These are phyloP conservation scores for Brettanomyces naardenensis DNA, from an alignment of 805 yeast species.

Conservation along the genomic window DNA sequence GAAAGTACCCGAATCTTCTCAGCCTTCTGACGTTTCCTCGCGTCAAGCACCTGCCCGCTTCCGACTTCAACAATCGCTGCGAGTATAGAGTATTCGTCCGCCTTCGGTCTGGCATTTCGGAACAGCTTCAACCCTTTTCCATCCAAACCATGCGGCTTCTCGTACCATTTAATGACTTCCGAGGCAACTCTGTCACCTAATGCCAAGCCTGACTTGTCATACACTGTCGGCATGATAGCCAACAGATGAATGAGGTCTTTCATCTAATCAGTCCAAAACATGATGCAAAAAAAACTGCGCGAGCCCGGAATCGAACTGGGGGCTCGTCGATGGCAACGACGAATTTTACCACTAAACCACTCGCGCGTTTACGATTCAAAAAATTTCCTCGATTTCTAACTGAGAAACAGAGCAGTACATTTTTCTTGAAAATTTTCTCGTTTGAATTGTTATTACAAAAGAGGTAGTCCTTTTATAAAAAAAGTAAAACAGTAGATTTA, in stretches of 20 bases:
- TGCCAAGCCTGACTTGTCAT: conserved; percentile 3
- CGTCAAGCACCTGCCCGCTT: conserved; percentile 7
- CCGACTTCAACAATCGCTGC: conserved; percentile 3
- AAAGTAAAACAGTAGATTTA: too few relatives aligned
- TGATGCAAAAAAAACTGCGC: conserved; percentile 9
- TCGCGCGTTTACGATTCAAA: too few relatives aligned
- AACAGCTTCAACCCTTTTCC: conserved; percentile 3
- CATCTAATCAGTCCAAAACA: too few relatives aligned
- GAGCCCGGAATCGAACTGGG: conserved; percentile 23
- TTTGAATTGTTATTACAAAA: too few relatives aligned
- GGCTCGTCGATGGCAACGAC: conserved; percentile 22
- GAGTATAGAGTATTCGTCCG: background rate
- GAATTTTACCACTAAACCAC: conserved; percentile 22
- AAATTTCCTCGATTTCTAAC: too few relatives aligned
- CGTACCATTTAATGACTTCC: background rate
- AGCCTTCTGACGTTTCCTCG: conserved; percentile 14
- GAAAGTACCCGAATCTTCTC: conserved; percentile 29
- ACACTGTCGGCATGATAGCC: conserved; percentile 2
- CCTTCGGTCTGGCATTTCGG: conserved; percentile 6
- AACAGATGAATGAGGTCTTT: too few relatives aligned
- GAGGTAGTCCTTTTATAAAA: too few relatives aligned
- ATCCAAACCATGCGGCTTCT: conserved; percentile 1
- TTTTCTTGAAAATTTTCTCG: too few relatives aligned
- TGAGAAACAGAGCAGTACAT: too few relatives aligned
- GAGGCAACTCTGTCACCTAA: conserved; percentile 4